A percentile compares a stretch with the other conserved stretches of the same genome.
These are phyloP conservation scores for Leavenworthia alabamica DNA, from an alignment of 345 rosid species.

Conservation along the genomic window DNA sequence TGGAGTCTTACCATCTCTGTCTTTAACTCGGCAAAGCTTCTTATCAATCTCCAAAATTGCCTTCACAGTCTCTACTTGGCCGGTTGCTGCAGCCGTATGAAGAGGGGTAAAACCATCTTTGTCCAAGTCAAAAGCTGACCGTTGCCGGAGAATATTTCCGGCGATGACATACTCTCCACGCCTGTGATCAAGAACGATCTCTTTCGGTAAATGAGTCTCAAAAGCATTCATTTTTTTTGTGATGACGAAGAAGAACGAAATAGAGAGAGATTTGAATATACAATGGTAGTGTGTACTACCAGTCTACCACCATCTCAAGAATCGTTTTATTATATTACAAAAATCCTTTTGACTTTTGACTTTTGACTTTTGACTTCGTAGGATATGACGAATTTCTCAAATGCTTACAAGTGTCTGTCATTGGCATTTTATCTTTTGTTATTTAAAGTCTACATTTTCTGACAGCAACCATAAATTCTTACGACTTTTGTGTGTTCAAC, in stretches of 20 bases:
- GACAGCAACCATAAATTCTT: background rate
- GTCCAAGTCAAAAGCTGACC: constrained; percentile 34
- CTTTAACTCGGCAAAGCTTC: constrained; percentile 29
- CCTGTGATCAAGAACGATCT: constrained; percentile 18
- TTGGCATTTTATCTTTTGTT: background rate
- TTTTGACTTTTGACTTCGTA: constrained; percentile 22
- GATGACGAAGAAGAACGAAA: background rate
- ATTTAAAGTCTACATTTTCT: background rate
- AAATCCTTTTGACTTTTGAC: constrained; percentile 14
- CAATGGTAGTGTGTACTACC: background rate
- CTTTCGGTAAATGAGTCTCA: constrained; percentile 9
- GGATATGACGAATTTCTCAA: background rate
- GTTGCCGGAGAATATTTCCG: constrained; percentile 29
- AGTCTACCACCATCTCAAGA: background rate
- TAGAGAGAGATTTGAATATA: background rate
- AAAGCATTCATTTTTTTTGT: constrained; percentile 9
- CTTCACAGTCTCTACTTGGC: constrained; percentile 31
- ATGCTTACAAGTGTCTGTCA: constrained; percentile 7
- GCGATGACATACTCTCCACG: constrained; percentile 25
- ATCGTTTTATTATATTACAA: background rate
- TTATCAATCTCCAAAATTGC: constrained; percentile 31
- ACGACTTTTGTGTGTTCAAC: background rate
- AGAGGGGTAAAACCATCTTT: constrained; percentile 38
- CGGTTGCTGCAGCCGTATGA: constrained; percentile 41
- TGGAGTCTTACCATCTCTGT: constrained; percentile 37